phyloP scores from a whole-genome alignment of 2,329 filamentous ascomycete species.

The Leptographium galeiforme region DNA sequence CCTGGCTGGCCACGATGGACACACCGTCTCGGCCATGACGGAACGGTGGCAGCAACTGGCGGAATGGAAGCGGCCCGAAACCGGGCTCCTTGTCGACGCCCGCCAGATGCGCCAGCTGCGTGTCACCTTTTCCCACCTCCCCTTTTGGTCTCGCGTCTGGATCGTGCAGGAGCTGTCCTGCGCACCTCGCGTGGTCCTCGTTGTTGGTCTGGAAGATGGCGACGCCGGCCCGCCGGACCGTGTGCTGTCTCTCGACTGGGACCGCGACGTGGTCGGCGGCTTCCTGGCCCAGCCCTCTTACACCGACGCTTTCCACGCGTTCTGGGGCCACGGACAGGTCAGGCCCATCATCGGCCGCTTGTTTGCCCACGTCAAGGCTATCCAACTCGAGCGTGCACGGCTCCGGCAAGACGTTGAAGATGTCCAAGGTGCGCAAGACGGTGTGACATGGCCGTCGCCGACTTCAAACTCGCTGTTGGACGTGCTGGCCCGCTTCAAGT shows the following conservation, averaged over 20 bases:
- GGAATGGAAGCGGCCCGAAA: not conserved
- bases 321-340: conserved; percentile 1
- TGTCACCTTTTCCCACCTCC: not conserved
- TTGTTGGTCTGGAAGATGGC: not conserved
- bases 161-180: conserved; percentile 9
- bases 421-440: not conserved
- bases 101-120: not conserved
- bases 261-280: conserved; percentile 3
- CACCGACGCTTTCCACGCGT: conserved; percentile 1
- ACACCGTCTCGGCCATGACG: conserved; percentile 1
- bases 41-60: not conserved
- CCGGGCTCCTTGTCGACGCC: not conserved
- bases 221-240: not conserved
- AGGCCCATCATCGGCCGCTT: not conserved
- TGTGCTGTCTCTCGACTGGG: conserved; percentile 3
- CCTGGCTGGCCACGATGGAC: not conserved
- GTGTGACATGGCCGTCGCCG: not conserved
- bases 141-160: conserved; percentile 9
- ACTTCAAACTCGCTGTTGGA: conserved; percentile 4
- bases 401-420: not conserved
- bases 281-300: conserved; percentile 1
- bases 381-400: not conserved
- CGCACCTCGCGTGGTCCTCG: conserved; percentile 2
- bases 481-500: conserved; percentile 6
- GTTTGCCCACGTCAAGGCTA: not conserved